phyloP scores from a whole-genome alignment of 768 basidiomycete genomes.

The Pholiota microspora region DNA sequence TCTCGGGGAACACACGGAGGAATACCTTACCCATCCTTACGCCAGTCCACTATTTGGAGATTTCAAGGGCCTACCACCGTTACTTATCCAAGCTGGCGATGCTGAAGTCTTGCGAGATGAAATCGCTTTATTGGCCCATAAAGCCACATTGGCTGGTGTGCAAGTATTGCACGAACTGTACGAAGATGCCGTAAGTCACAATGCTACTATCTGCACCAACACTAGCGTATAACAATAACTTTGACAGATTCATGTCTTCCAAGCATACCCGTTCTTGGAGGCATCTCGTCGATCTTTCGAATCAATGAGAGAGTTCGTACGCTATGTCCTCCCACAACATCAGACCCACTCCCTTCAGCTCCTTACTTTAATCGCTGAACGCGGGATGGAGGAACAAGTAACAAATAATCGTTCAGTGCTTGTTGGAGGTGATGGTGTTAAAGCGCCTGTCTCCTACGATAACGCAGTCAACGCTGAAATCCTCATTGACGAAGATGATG shows the following conservation, averaged over 20 bases:
- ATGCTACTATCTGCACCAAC: background rate
- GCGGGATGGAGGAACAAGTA: conserved; percentile 66
- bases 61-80: conserved; percentile 80
- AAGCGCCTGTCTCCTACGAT: conserved; percentile 40
- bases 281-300: conserved; percentile 63
- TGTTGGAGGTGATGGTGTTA: conserved; percentile 74
- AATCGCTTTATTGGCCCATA: conserved; percentile 87
- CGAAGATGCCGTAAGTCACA: conserved; percentile 83
- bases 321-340: conserved; percentile 51
- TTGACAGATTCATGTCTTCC: conserved; percentile 83
- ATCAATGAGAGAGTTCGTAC: conserved; percentile 71
- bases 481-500: conserved; percentile 34
- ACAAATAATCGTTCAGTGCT: conserved; percentile 63
- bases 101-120: conserved; percentile 96
- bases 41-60: conserved; percentile 94
- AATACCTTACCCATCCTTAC: conserved; percentile 94
- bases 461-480: no score
- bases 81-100: conserved; percentile 91
- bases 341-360: conserved; percentile 49
- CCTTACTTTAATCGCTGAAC: conserved; percentile 55
- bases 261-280: conserved; percentile 78
- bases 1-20: conserved; percentile 75
- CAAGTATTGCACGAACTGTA: conserved; percentile 85
- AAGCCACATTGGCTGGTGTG: conserved; percentile 85
- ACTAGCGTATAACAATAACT: background rate